phyloP scores from a whole-genome alignment of 345 rosid species.

The Fremontodendron californicum region DNA sequence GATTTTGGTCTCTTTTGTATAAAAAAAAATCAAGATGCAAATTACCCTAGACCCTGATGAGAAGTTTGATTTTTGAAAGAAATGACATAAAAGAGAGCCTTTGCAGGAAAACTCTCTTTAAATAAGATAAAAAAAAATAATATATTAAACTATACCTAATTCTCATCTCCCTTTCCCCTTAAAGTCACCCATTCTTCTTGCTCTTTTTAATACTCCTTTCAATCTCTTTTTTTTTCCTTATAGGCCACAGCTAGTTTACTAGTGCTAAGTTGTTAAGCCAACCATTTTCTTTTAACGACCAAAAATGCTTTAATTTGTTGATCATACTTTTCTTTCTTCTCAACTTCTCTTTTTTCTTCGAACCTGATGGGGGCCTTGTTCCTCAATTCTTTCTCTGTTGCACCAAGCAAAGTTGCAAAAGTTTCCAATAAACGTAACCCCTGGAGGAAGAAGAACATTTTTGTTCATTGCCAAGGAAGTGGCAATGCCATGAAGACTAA shows the following conservation, averaged over 20 bases:
- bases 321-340: slow-evolving; percentile 22
- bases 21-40: no score
- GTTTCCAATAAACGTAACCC: slow-evolving; percentile 22
- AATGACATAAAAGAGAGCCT: slow-evolving; percentile 8
- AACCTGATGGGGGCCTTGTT: slow-evolving; percentile 68
- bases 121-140: neutral
- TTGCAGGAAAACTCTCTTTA: neutral
- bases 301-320: slow-evolving; percentile 22
- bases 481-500: slow-evolving; percentile 35
- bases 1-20: no score
- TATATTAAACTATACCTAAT: slow-evolving; percentile 14
- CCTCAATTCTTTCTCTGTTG: slow-evolving; percentile 45
- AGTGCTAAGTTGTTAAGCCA: slow-evolving; percentile 37
- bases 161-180: slow-evolving; percentile 40
- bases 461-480: slow-evolving; percentile 53
- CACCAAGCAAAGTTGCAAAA: slow-evolving; percentile 27
- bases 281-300: slow-evolving; percentile 39
- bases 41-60: slow-evolving; percentile 10
- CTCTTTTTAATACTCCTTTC: neutral
- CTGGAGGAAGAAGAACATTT: slow-evolving; percentile 30
- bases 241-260: slow-evolving; percentile 50
- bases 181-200: slow-evolving; percentile 15
- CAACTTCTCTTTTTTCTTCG: slow-evolving; percentile 32
- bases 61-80: slow-evolving; percentile 8
- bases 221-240: slow-evolving; percentile 20